These are phyloP conservation scores for Microdochium trichocladiopsis DNA, from an alignment of 2,329 filamentous ascomycete species.

Conservation along the genomic window DNA sequence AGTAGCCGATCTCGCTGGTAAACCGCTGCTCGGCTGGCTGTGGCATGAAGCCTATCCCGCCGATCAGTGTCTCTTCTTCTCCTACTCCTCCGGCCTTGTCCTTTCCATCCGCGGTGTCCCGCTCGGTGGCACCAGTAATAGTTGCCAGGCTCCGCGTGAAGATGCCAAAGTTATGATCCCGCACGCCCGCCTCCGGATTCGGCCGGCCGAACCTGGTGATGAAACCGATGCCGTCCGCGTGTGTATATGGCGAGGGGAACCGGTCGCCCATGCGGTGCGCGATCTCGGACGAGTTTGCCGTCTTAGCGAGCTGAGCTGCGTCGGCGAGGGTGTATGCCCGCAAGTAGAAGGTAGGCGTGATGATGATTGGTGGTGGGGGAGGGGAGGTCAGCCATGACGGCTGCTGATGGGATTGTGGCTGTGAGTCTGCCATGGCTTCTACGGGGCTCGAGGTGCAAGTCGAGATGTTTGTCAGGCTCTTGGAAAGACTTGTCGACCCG, in stretches of 20 bases:
- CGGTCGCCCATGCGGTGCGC: neutral
- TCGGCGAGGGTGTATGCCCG: neutral
- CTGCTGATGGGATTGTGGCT: neutral
- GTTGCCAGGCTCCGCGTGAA: neutral
- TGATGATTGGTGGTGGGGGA: neutral
- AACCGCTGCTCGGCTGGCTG: neutral
- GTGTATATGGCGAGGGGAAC: neutral
- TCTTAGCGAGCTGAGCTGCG: neutral
- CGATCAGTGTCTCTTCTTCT: neutral
- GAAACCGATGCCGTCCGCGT: neutral
- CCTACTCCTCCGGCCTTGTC: neutral
- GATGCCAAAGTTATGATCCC: neutral
- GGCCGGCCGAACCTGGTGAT: neutral
- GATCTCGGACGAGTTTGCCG: neutral
- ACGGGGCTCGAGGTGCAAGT: neutral
- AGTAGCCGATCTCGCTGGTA: conserved; percentile 1
- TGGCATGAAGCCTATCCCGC: neutral
- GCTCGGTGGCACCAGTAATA: no score
- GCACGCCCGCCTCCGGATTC: neutral
- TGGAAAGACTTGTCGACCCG: neutral
- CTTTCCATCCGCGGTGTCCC: neutral
- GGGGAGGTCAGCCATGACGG: neutral
- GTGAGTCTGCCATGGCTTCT: neutral
- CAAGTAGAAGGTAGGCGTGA: neutral
- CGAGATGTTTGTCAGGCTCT: neutral